These are phyloP conservation scores for Setaria viridis DNA, from an alignment of 202 grass and related monocot genomes.

Conservation along the genomic window DNA sequence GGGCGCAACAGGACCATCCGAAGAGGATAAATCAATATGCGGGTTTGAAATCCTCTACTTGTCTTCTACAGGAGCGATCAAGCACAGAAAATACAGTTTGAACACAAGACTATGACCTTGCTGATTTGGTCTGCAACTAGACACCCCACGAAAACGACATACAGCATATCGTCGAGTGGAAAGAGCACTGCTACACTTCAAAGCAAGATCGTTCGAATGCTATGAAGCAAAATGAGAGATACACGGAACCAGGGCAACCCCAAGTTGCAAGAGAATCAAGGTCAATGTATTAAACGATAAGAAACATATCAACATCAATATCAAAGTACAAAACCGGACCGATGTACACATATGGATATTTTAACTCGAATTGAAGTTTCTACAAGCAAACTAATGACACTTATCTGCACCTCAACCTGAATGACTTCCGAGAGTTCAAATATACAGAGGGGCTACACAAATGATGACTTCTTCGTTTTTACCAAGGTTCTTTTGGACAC, in stretches of 20 bases:
- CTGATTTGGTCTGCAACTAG: background rate
- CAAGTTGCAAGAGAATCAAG: constrained; percentile 14
- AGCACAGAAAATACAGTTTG: background rate
- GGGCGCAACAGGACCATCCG: background rate
- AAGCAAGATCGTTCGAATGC: background rate
- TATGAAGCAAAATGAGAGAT: background rate
- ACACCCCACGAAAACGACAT: background rate
- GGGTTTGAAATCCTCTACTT: background rate
- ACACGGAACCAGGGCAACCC: constrained; percentile 15
- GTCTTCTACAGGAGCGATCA: background rate
- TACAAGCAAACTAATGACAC: constrained; percentile 57
- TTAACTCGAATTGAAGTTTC: constrained; percentile 60
- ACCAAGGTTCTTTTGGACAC: constrained; percentile 50
- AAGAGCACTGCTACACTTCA: background rate
- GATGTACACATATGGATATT: constrained; percentile 51
- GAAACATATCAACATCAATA: constrained; percentile 47
- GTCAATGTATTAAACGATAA: constrained; percentile 44
- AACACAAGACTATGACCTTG: background rate
- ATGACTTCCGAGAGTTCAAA: constrained; percentile 54
- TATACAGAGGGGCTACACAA: constrained; percentile 71
- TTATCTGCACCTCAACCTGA: constrained; percentile 51
- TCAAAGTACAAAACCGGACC: constrained; percentile 32
- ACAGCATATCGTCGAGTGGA: too few relatives aligned
- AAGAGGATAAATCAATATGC: background rate
- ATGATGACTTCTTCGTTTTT: constrained; percentile 51